Base-by-base conservation (phyloP, 257 asterid species). In the Misopates orontium region DNA sequence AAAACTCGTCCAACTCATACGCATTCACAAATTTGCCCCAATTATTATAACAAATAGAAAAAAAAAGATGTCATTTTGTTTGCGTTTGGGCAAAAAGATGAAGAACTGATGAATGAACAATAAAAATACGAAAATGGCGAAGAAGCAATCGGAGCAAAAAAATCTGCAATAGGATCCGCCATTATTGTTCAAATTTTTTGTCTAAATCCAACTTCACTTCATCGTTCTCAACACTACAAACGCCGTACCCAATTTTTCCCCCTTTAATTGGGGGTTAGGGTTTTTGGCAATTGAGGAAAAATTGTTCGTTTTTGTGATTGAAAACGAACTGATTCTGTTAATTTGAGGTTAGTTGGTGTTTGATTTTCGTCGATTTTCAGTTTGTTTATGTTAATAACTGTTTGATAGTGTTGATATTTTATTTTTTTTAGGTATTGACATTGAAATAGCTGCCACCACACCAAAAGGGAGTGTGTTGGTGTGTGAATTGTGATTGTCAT, bases 261-360 rank as follows among this genome's bases (percentile, higher is more conserved):
- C 79, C 71, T 60, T 52, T 36, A 49, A 69, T 40, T 64, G 71
- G 74, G 75, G 77, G 51, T 56, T 75, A 60, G 73, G 82, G 73
- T 60, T 66, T 56, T 67, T 58, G 47, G 21, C 54, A 56, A 41
- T 57, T 67, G 36, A 5, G 53, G 49, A 6, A 69, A 42, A 14
- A 17, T 14, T 5, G 19, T 41, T 61, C 19, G 40, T 59, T 60
- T n/a, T 60, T 17, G 20, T 42, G 56, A 8, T 12, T 31, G 44
- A 78, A 55, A 22, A 53, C 16, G 24, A 45, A 40, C 58, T 22
- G 64, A 53, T 56, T 52, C 71, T 47, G 41, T 48, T 51, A 42
- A 52, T 23, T 71, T 73, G 71, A 76, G 79, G 83, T 79, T 13
- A 60, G 78, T 55, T 2, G 36, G 36, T n/a, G n/a, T 7, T 6